Conservation (phyloP, 345 rosid genomes). For the Angophora floribunda region DNA sequence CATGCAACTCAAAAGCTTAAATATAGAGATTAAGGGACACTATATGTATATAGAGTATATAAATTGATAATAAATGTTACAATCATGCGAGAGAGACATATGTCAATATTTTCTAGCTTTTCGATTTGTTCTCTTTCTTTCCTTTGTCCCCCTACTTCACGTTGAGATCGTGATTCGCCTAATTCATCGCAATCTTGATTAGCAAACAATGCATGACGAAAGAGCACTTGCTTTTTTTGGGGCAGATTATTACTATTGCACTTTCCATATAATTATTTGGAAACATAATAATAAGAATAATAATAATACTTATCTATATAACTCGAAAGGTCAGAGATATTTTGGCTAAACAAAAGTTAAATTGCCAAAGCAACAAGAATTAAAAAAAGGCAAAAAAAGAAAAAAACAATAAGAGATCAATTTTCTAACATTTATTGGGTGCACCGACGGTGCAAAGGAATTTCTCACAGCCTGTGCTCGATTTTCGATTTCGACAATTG, state of each 20-base stretch:
- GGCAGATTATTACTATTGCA: background rate
- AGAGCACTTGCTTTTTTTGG: accelerated
- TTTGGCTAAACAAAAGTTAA: background rate
- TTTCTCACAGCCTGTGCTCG: accelerated
- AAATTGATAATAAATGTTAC: background rate
- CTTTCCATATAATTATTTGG: background rate
- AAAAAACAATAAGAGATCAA: background rate
- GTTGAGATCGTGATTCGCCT: background rate
- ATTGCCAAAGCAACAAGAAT: background rate
- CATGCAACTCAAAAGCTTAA: background rate
- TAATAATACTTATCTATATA: background rate
- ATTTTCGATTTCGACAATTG: too few species aligned
- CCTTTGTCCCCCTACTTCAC: background rate
- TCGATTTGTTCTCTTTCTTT: background rate
- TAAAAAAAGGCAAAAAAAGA: background rate
- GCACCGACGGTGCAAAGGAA: background rate
- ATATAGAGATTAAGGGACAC: background rate
- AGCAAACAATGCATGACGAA: background rate
- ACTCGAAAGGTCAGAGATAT: background rate
- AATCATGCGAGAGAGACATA: background rate
- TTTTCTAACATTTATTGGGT: background rate
- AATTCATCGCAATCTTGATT: background rate
- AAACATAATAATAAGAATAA: background rate
- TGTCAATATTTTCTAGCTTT: background rate
- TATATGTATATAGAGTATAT: background rate